Conservation (phyloP, 108 stramenopile genomes). For the Cyclotella atomus region DNA sequence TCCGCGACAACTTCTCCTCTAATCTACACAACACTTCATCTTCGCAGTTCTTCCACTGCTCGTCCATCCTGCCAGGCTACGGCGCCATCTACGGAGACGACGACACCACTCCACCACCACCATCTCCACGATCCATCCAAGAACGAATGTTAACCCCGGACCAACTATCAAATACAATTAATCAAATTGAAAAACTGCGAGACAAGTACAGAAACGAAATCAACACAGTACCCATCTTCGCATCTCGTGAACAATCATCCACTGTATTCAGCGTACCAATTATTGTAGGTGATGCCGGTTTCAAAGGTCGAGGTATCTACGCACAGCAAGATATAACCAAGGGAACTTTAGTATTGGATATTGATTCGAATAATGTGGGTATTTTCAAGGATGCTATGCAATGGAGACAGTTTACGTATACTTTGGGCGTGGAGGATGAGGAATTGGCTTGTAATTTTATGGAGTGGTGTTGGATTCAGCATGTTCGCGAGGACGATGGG, state of each 20-base stretch:
- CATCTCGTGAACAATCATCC: not conserved
- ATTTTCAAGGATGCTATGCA: conserved; percentile 7
- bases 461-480: conserved; percentile 35
- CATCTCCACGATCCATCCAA: not conserved
- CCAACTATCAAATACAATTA: not conserved
- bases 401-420: conserved; percentile 2
- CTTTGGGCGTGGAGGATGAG: not conserved
- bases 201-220: conserved; percentile 4
- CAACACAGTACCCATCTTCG: not conserved
- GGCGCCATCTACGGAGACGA: not conserved
- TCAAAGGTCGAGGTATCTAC: not conserved
- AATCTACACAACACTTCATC: too few relatives aligned
- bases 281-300: not conserved
- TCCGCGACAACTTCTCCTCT: too few relatives aligned
- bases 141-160: not conserved
- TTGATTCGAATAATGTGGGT: conserved; percentile 1
- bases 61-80: not conserved
- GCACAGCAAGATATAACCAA: not conserved
- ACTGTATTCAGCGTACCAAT: not conserved
- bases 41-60: not conserved
- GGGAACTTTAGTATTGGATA: not conserved
- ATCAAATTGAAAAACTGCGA: not conserved
- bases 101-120: not conserved
- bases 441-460: conserved; percentile 8
- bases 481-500: not conserved